Conservation (phyloP, 1,284 basidiomycete genomes). For the Melampsora americana region DNA sequence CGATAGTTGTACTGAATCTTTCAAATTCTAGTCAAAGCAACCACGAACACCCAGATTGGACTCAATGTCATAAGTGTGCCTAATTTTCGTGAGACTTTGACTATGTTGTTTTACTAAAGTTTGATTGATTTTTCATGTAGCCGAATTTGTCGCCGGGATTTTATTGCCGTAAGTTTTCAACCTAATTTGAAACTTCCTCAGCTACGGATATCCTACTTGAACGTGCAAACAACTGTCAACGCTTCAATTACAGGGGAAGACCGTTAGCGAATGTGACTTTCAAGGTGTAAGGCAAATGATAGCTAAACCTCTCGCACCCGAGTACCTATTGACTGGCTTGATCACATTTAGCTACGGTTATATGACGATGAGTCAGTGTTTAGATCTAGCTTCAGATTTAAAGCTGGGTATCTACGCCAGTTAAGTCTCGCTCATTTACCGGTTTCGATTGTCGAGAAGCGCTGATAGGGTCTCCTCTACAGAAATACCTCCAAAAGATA, state of each 20-base stretch:
- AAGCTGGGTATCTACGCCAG: conserved; percentile 44
- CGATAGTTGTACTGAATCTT: not conserved
- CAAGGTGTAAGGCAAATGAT: conserved; percentile 35
- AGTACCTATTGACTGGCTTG: conserved; percentile 2
- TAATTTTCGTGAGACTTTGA: not conserved
- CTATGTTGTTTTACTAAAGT: conserved; percentile 1
- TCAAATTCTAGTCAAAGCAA: conserved; percentile 35
- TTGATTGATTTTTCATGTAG: conserved; percentile 6
- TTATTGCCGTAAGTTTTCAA: conserved; percentile 32
- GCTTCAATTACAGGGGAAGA: conserved; percentile 12
- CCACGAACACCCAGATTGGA: conserved; percentile 41
- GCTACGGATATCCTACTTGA: not conserved
- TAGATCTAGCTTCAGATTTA: conserved; percentile 41
- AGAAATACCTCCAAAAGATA: conserved; percentile 44
- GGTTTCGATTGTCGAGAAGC: not conserved
- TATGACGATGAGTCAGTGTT: conserved; percentile 44
- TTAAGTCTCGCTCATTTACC: conserved; percentile 13
- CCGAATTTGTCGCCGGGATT: conserved; percentile 40
- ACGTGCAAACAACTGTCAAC: not conserved
- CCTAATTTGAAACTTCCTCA: not conserved
- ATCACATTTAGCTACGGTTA: conserved; percentile 28
- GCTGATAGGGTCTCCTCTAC: not conserved
- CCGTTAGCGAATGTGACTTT: conserved; percentile 41
- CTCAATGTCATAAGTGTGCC: conserved; percentile 38
- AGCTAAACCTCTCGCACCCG: not conserved